A percentile compares a stretch with the other conserved stretches of the same genome.
These are phyloP conservation scores for Debaryomyces robertsiae DNA, from an alignment of 1,139 yeast species.

Conservation along the genomic window DNA sequence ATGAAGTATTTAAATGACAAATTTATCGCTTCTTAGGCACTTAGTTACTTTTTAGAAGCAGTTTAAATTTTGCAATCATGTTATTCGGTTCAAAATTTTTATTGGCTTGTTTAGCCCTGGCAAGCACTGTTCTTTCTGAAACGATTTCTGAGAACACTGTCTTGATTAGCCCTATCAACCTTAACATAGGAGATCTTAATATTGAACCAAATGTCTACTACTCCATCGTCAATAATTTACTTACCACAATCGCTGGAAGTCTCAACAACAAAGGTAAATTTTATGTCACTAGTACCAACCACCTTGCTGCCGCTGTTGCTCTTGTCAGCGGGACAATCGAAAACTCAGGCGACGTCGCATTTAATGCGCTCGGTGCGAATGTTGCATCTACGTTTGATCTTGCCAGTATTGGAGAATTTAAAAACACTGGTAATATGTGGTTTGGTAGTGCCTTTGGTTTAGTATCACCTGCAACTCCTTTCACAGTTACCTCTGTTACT, in stretches of 20 bases:
- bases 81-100: neutral
- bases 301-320: conserved; percentile 16
- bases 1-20: no score
- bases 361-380: conserved; percentile 20
- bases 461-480: conserved; percentile 19
- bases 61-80: neutral
- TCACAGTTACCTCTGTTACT: conserved; percentile 23
- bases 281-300: conserved; percentile 19
- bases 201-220: conserved; percentile 22
- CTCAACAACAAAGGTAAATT: conserved; percentile 28
- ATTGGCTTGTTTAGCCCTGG: conserved; percentile 1
- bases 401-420: conserved; percentile 34
- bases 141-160: conserved; percentile 13
- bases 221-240: conserved; percentile 35
- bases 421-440: conserved; percentile 32
- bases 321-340: conserved; percentile 18
- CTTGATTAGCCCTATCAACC: conserved; percentile 21
- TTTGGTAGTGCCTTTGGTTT: conserved; percentile 26
- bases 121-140: neutral
- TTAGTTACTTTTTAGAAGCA: no score
- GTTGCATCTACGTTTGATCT: conserved; percentile 24
- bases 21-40: no score
- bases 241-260: conserved; percentile 25
- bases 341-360: conserved; percentile 28
- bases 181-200: conserved; percentile 19